These are phyloP conservation scores for Cyberlindnera mycetangii DNA, from an alignment of 805 yeast genomes.

Conservation along the genomic window DNA sequence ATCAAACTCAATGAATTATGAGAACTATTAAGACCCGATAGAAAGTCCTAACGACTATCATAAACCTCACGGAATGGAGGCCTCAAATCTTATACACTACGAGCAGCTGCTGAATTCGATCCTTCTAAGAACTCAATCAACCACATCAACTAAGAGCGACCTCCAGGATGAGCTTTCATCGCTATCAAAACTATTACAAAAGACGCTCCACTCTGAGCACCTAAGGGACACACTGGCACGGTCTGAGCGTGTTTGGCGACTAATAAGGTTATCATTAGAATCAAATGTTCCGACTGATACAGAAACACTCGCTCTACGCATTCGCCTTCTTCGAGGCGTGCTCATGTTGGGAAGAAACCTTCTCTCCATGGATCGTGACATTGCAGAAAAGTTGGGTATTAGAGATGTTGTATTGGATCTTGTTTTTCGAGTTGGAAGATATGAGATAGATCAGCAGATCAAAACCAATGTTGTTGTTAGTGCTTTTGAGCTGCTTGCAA, in stretches of 20 bases:
- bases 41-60: too few species aligned
- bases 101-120: conserved; percentile 7
- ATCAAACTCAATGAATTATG: too few species aligned
- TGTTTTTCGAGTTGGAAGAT: neutral
- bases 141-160: neutral
- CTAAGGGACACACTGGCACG: conserved; percentile 28
- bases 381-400: conserved; percentile 26
- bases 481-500: conserved; percentile 20
- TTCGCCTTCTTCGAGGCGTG: conserved; percentile 44
- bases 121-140: neutral
- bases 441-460: neutral
- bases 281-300: neutral
- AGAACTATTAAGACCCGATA: too few species aligned
- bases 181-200: conserved; percentile 9
- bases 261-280: conserved; percentile 18
- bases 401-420: conserved; percentile 3
- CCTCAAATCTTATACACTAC: neutral
- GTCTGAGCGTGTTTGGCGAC: conserved; percentile 29
- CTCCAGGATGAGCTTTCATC: conserved; percentile 2
- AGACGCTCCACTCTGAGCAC: conserved; percentile 21
- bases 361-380: conserved; percentile 32
- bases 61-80: too few species aligned
- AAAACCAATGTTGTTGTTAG: conserved; percentile 3
- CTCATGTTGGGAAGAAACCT: conserved; percentile 48
- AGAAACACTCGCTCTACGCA: conserved; percentile 9